A percentile compares a stretch with the other conserved stretches of the same genome.
Conservation (phyloP, 306 rosid genomes). For the Prosopis cineraria region DNA sequence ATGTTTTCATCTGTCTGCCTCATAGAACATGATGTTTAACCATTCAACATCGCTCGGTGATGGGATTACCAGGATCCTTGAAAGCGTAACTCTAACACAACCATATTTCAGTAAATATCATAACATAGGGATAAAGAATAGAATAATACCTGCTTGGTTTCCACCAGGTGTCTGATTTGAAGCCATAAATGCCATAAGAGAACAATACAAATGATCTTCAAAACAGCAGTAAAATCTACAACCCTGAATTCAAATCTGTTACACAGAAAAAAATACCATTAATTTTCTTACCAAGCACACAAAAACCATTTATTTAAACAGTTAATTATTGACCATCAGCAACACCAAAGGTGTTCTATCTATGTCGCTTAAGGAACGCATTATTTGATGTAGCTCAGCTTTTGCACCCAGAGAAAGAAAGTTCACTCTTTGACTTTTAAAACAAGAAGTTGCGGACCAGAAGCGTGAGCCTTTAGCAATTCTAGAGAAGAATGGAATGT, state of each 20-base stretch:
- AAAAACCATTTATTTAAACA: conserved; percentile 36
- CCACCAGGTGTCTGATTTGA: conserved; percentile 51
- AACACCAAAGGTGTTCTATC: neutral
- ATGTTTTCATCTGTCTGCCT: conserved; percentile 5
- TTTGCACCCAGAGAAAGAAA: conserved; percentile 17
- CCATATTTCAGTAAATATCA: neutral
- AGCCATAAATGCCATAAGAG: conserved; percentile 54
- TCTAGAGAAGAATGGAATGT: neutral
- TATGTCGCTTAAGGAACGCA: neutral
- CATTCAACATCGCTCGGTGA: neutral
- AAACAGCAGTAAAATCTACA: conserved; percentile 27
- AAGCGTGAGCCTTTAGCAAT: conserved; percentile 1
- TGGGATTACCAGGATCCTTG: neutral
- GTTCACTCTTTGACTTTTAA: neutral
- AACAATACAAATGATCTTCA: conserved; percentile 29
- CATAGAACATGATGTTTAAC: neutral
- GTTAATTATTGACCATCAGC: neutral
- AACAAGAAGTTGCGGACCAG: neutral
- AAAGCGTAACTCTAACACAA: conserved; percentile 1
- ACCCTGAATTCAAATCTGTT: conserved; percentile 21
- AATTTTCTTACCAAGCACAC: conserved; percentile 30
- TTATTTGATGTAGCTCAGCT: neutral
- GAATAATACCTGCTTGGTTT: conserved; percentile 43
- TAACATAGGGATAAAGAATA: neutral
- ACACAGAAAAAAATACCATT: conserved; percentile 28